Percentiles rank a stretch among this genome's conserved stretches.
Evolutionary conservation across 495 filamentous ascomycete species (phyloP).

Genomic region (Trichoderma erinaceum): DNA sequence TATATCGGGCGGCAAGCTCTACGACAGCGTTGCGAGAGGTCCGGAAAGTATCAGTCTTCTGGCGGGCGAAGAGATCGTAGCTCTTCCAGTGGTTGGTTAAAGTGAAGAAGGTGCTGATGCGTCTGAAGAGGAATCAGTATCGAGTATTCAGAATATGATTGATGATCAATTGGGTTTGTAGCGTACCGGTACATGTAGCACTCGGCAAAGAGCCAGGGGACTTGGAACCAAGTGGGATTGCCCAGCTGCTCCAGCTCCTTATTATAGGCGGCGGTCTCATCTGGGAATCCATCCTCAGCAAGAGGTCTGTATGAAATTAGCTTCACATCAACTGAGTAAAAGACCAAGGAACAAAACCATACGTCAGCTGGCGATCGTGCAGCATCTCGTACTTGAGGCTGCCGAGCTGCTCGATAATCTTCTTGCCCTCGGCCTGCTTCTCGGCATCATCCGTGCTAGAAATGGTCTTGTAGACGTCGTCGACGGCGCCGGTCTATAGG

Average conservation of each 20-base stretch:
- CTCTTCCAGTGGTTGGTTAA: conserved; percentile 78
- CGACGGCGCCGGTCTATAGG: conserved; percentile 81
- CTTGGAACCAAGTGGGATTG: conserved; percentile 71
- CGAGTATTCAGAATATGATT: neutral
- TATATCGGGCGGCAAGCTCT: conserved; percentile 73
- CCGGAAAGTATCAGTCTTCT: conserved; percentile 89
- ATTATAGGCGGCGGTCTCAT: conserved; percentile 74
- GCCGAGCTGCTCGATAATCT: conserved; percentile 71
- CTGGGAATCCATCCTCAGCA: conserved; percentile 69
- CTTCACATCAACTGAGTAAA: neutral
- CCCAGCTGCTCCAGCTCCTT: conserved; percentile 71
- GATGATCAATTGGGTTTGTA: neutral
- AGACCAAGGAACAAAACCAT: conserved; percentile 23
- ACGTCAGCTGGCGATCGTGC: conserved; percentile 80
- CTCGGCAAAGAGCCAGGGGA: conserved; percentile 83
- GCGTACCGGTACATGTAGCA: conserved; percentile 84
- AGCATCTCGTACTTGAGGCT: conserved; percentile 93
- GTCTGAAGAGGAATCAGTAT: conserved; percentile 42
- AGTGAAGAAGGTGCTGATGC: conserved; percentile 68
- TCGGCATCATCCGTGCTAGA: conserved; percentile 52
- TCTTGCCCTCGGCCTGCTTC: conserved; percentile 74
- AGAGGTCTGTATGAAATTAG: conserved; percentile 53
- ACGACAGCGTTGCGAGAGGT: conserved; percentile 88
- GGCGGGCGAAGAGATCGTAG: conserved; percentile 86
- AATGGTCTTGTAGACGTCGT: conserved; percentile 80